Evolutionary conservation across 2,329 filamentous ascomycete species (phyloP).

Genomic region (Colletotrichum karsti): DNA sequence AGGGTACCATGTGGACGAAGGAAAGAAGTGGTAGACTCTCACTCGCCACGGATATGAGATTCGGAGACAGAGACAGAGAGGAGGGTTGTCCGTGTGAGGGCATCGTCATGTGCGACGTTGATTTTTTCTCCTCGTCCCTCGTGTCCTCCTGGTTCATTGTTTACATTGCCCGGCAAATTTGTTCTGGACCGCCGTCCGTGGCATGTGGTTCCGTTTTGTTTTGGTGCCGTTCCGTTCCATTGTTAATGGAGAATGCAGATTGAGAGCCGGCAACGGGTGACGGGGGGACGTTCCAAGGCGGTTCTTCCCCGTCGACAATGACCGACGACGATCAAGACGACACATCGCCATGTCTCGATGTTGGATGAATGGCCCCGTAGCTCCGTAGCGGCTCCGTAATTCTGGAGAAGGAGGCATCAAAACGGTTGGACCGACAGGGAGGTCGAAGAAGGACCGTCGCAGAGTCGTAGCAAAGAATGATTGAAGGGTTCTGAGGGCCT

Average conservation of each 20-base stretch:
- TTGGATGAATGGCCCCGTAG: not conserved
- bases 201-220: slow-evolving; percentile 10
- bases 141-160: not conserved
- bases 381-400: slow-evolving; percentile 16
- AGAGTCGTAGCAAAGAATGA: not conserved
- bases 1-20: not conserved
- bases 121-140: not conserved
- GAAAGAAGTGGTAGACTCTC: not conserved
- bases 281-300: slow-evolving; percentile 4
- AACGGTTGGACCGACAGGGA: not conserved
- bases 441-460: not conserved
- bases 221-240: slow-evolving; percentile 11
- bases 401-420: not conserved
- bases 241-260: slow-evolving; percentile 13
- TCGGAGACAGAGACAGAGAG: not conserved
- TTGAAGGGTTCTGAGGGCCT: not conserved
- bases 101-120: slow-evolving; percentile 16
- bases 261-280: not conserved
- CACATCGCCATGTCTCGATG: slow-evolving; percentile 18
- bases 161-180: not conserved
- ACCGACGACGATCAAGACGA: slow-evolving; percentile 25
- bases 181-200: slow-evolving; percentile 15
- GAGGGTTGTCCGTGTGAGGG: slow-evolving; percentile 4
- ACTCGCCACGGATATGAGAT: slow-evolving; percentile 3
- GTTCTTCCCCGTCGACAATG: slow-evolving; percentile 1